These are phyloP conservation scores for Taphrina deformans DNA, from an alignment of 1,139 yeast genomes.

Conservation along the genomic window DNA sequence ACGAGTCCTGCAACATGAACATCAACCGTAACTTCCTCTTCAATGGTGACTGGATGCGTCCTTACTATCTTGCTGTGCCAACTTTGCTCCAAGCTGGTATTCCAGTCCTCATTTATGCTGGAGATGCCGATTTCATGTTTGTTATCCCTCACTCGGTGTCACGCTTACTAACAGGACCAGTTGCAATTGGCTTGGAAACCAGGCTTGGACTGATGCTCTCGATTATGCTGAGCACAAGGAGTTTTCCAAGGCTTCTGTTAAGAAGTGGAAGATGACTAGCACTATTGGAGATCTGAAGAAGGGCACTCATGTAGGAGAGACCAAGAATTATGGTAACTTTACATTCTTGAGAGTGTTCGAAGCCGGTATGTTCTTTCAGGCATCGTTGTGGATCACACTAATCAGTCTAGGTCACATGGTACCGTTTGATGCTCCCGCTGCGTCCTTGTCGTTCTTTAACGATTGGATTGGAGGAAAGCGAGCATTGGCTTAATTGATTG, in stretches of 20 bases:
- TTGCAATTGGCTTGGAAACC: slow-evolving; percentile 77
- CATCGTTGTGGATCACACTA: not conserved
- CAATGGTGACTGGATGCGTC: slow-evolving; percentile 92
- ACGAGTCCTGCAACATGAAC: slow-evolving; percentile 82
- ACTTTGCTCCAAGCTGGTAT: slow-evolving; percentile 51
- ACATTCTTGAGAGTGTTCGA: slow-evolving; percentile 64
- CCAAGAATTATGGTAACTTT: slow-evolving; percentile 58
- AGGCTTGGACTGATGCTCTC: slow-evolving; percentile 71
- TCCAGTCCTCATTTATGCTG: slow-evolving; percentile 80
- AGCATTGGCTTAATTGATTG: slow-evolving; percentile 9
- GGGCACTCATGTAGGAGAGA: slow-evolving; percentile 58
- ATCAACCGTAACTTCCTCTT: slow-evolving; percentile 78
- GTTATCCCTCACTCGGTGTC: not conserved
- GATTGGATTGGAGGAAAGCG: slow-evolving; percentile 54
- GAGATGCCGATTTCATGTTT: slow-evolving; percentile 86
- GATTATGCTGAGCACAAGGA: slow-evolving; percentile 56
- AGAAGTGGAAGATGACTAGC: slow-evolving; percentile 45
- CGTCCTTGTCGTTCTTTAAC: slow-evolving; percentile 72
- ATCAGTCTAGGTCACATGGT: slow-evolving; percentile 55
- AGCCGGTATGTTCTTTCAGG: slow-evolving; percentile 45
- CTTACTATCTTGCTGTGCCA: slow-evolving; percentile 53
- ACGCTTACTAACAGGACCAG: not conserved
- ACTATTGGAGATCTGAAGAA: slow-evolving; percentile 40
- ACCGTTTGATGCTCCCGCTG: slow-evolving; percentile 77
- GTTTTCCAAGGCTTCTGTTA: slow-evolving; percentile 44